Evolutionary conservation across 805 yeast species (phyloP).

Genomic region (Metschnikowia proteae): DNA sequence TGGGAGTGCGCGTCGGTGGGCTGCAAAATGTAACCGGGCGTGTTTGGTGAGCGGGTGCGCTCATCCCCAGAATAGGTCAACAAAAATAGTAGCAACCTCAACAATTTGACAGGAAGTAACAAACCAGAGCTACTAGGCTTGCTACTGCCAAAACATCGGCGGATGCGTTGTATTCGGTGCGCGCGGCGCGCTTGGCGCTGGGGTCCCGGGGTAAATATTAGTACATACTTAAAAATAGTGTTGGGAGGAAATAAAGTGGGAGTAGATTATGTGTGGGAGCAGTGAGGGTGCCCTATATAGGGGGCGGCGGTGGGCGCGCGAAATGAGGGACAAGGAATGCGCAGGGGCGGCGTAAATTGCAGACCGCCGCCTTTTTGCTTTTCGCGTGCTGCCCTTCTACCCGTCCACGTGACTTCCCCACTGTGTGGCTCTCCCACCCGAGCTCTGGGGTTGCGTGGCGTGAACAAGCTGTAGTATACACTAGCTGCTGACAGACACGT

Average conservation of each 20-base stretch:
- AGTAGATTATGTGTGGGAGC: slow-evolving; percentile 16
- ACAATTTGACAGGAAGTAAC: background rate
- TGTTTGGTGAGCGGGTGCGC: background rate
- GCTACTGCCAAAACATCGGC: background rate
- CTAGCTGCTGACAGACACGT: no score
- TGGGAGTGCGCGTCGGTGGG: slow-evolving; percentile 3
- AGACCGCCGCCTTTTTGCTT: slow-evolving; percentile 11
- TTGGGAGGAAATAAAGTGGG: slow-evolving; percentile 20
- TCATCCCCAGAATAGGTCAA: background rate
- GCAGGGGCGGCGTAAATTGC: slow-evolving; percentile 18
- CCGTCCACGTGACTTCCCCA: background rate
- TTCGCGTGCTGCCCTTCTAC: background rate
- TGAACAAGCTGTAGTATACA: no score
- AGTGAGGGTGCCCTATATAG: slow-evolving; percentile 20
- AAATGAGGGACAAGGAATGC: slow-evolving; percentile 15
- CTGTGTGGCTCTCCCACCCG: no score
- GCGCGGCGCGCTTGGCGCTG: slow-evolving; percentile 14
- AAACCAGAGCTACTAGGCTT: background rate
- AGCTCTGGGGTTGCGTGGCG: no score
- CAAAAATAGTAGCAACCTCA: background rate
- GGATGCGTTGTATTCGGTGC: slow-evolving; percentile 1
- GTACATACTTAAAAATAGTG: slow-evolving; percentile 19
- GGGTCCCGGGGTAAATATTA: slow-evolving; percentile 4
- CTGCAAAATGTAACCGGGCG: background rate
- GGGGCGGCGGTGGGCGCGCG: slow-evolving; percentile 17